Percentiles rank a stretch among this genome's conserved stretches.
Conservation (phyloP, 2,329 filamentous ascomycete genomes). For the Fusarium continuum region DNA sequence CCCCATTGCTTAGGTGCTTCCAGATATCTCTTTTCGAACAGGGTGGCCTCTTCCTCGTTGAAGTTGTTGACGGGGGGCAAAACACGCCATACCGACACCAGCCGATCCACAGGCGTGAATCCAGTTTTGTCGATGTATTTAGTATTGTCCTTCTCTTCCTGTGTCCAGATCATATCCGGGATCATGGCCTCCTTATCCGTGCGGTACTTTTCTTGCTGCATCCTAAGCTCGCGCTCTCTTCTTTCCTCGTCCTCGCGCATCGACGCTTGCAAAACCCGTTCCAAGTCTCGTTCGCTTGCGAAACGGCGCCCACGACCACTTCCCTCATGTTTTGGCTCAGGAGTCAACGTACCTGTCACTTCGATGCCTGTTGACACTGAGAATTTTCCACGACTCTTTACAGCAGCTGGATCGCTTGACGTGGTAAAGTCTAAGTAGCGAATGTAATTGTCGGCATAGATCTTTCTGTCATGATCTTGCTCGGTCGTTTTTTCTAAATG, state of each 20-base stretch:
- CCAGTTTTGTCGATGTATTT: conserved; percentile 74
- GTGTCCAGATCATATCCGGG: conserved; percentile 73
- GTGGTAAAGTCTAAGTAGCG: conserved; percentile 64
- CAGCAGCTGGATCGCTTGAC: conserved; percentile 63
- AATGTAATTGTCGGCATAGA: conserved; percentile 60
- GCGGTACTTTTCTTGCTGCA: conserved; percentile 74
- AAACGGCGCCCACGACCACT: conserved; percentile 65
- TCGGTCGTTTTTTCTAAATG: conserved; percentile 49
- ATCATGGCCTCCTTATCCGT: conserved; percentile 81
- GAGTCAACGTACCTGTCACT: conserved; percentile 50
- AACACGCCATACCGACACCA: conserved; percentile 76
- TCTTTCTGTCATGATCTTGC: conserved; percentile 52
- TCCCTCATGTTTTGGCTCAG: conserved; percentile 67
- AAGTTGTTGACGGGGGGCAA: conserved; percentile 80
- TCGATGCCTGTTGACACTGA: conserved; percentile 51
- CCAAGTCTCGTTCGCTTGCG: conserved; percentile 77
- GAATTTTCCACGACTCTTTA: conserved; percentile 65
- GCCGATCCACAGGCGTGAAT: conserved; percentile 69
- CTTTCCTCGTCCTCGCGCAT: conserved; percentile 75
- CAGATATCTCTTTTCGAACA: conserved; percentile 78
- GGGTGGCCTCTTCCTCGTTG: conserved; percentile 72
- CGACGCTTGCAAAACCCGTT: conserved; percentile 76
- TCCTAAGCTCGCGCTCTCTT: conserved; percentile 70
- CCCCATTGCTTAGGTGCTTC: conserved; percentile 86
- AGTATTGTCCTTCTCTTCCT: conserved; percentile 65